Base-by-base conservation (phyloP, 768 basidiomycete species). In the Neoboletus brunneissimus region DNA sequence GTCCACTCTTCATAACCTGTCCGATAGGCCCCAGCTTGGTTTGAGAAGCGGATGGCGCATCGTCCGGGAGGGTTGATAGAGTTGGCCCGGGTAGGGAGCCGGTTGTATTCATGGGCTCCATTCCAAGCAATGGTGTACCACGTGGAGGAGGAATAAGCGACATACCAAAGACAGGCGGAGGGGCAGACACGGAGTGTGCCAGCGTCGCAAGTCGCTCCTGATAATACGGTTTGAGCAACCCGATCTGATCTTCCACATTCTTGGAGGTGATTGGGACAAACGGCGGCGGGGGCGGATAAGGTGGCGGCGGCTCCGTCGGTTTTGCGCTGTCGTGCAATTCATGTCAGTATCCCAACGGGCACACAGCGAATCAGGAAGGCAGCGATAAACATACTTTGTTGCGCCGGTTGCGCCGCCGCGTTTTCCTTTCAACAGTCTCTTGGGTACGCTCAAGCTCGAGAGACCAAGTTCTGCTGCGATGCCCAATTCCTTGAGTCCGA, bases 381-480 rank as follows among this genome's bases (percentile, higher is more conserved):
- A 50, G 51, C n/a, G 18, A 44, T 29, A 42, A 20, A 82, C 85
- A 62, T 70, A 88, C 85, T 76, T 78, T 41, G 79, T 63, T 35
- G 76, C 57, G 40, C 73, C 61, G 27, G 77, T 75, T 62, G 56
- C 72, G 61, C 62, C 65, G 43, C 80, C 74, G 47, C 66, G 82
- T 73, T 86, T 87, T 56, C 84, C 80, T 67, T 82, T 84, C 69
- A 94, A 81, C 32, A 98, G 72, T 58, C 77, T 81, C 72, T 86
- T 87, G 11, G 95, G 95, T 35, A 96, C 81, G 18, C 79, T 81
- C 51, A 98, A 79, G 61, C 81, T 87, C 16, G 87, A 81, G 57
- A 96, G 75, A 15, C 91, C 91, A 48, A 89, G 79, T 66, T 97
- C 95, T 42, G 81, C 82, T 22, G 92, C 94, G 49, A 97, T 91